Percentiles rank a stretch among this genome's conserved stretches.
These are phyloP conservation scores for Paecilomyces fulvus DNA, from an alignment of 2,329 filamentous ascomycete genomes.

Conservation along the genomic window DNA sequence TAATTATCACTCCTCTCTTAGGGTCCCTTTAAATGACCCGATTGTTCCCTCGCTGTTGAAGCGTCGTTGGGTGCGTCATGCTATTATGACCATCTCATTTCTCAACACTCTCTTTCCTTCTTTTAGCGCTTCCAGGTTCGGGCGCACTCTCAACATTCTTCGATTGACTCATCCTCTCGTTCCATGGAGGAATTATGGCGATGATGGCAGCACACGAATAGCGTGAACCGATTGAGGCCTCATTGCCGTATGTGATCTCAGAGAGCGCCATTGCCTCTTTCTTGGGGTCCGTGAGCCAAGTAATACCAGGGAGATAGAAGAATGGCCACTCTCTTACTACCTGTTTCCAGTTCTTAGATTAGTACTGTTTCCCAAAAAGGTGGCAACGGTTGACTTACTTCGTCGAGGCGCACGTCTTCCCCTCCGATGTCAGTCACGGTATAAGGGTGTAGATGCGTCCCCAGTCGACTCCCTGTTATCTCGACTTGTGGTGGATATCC, in stretches of 20 bases:
- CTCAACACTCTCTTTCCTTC: not conserved
- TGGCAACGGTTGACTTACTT: not conserved
- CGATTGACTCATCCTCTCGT: not conserved
- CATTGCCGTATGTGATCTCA: constrained; percentile 15
- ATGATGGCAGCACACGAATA: constrained; percentile 18
- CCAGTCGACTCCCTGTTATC: not conserved
- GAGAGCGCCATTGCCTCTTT: constrained; percentile 13
- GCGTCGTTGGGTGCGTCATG: not conserved
- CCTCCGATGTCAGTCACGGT: not conserved
- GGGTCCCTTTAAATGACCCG: not conserved
- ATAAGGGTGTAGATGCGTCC: not conserved
- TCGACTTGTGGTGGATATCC: too few species aligned
- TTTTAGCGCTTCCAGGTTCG: not conserved
- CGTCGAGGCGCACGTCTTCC: not conserved
- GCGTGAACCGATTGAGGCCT: constrained; percentile 4
- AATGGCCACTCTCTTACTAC: constrained; percentile 5
- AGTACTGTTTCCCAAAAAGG: not conserved
- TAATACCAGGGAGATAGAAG: constrained; percentile 8
- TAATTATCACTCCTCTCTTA: too few species aligned
- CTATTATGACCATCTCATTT: not conserved
- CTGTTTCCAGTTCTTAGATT: constrained; percentile 2
- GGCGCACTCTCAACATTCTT: not conserved
- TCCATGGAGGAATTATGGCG: constrained; percentile 14
- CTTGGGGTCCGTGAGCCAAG: constrained; percentile 13
- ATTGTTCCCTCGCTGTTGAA: too few species aligned